A percentile compares a stretch with the other conserved stretches of the same genome.
Conservation (phyloP, 2,329 filamentous ascomycete genomes). For the Penicillium psychrosexuale region DNA sequence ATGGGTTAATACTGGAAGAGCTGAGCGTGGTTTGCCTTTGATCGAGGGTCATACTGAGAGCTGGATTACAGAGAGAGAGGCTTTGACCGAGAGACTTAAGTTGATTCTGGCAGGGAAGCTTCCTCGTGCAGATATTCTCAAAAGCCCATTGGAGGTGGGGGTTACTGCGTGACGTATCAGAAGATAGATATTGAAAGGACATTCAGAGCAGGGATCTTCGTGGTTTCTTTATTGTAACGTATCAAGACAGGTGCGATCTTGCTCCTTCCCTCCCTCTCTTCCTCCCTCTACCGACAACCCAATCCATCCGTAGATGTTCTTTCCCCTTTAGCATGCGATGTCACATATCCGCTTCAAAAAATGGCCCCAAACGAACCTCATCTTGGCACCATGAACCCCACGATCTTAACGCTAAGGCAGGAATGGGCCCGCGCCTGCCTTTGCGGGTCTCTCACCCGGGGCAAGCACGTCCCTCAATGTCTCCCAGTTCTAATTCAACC, state of each 20-base stretch:
- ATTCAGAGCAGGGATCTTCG: no score
- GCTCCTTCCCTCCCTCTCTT: no score
- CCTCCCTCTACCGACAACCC: no score
- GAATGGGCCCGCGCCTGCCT: neutral
- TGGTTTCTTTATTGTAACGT: no score
- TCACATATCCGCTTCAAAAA: no score
- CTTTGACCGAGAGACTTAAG: conserved; percentile 23
- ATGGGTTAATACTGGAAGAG: conserved; percentile 35
- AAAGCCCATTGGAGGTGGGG: conserved; percentile 5
- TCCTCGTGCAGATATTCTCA: conserved; percentile 1
- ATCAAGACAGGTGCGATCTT: neutral
- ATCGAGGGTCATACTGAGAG: conserved; percentile 32
- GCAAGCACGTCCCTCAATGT: neutral
- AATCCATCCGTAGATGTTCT: no score
- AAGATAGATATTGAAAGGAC: neutral
- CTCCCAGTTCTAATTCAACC: neutral
- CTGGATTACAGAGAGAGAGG: conserved; percentile 30
- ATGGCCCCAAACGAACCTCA: no score
- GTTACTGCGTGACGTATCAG: neutral
- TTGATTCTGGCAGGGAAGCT: conserved; percentile 15
- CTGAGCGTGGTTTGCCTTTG: conserved; percentile 14
- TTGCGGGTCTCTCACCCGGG: neutral
- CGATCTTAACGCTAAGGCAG: neutral
- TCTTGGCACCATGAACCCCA: neutral
- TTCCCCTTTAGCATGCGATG: neutral